Evolutionary conservation across 805 yeast genomes (phyloP).

Genomic region (Lipomyces japonicus): DNA sequence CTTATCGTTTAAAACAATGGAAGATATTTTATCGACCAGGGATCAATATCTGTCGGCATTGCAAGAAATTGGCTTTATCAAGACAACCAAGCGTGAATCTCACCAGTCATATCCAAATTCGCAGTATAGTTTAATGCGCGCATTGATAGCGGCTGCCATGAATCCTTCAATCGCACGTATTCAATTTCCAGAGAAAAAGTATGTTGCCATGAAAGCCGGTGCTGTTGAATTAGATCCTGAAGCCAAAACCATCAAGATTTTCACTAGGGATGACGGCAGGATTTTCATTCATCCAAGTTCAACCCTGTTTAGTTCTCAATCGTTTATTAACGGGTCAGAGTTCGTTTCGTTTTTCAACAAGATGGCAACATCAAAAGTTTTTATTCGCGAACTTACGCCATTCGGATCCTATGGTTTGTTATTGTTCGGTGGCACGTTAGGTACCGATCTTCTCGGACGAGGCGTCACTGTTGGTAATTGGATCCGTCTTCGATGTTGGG

Average conservation of each 20-base stretch:
- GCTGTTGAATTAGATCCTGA: constrained; percentile 85
- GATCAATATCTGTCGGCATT: constrained; percentile 66
- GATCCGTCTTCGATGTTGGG: constrained; percentile 90
- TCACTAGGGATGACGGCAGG: constrained; percentile 54
- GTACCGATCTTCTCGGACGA: constrained; percentile 55
- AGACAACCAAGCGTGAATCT: constrained; percentile 52
- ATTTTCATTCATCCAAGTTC: constrained; percentile 89
- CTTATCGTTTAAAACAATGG: constrained; percentile 60
- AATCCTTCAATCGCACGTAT: constrained; percentile 82
- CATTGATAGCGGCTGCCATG: constrained; percentile 73
- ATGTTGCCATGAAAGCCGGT: constrained; percentile 64
- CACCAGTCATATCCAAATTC: constrained; percentile 2
- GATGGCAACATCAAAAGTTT: constrained; percentile 62
- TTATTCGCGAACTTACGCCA: constrained; percentile 74
- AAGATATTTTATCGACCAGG: constrained; percentile 68
- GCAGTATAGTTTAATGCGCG: constrained; percentile 47
- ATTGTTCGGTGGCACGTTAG: constrained; percentile 72
- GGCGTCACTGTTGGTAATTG: constrained; percentile 85
- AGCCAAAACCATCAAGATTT: constrained; percentile 63
- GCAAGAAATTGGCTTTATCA: constrained; percentile 73
- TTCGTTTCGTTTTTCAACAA: constrained; percentile 63
- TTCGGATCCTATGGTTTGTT: constrained; percentile 65
- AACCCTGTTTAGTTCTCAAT: constrained; percentile 53
- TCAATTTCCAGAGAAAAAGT: constrained; percentile 78
- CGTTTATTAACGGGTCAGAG: constrained; percentile 36